Conservation (phyloP, 306 rosid species). For the Spatholobus suberectus region DNA sequence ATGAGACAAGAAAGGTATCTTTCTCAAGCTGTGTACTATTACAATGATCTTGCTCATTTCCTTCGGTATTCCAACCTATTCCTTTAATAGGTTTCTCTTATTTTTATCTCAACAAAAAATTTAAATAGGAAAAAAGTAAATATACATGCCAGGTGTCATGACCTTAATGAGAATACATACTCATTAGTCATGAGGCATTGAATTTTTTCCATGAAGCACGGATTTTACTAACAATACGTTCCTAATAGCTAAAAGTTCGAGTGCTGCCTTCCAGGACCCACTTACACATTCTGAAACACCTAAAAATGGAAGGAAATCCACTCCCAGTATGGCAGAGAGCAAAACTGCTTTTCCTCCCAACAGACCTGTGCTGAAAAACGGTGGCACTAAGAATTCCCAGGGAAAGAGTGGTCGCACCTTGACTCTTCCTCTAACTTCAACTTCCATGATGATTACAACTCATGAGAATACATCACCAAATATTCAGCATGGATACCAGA, state of each 20-base stretch:
- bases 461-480: constrained; percentile 86
- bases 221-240: background rate
- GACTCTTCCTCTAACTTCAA: constrained; percentile 54
- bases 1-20: constrained; percentile 57
- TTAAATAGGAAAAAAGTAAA: background rate
- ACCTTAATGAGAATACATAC: background rate
- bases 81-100: too few species aligned
- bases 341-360: constrained; percentile 48
- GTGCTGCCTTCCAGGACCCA: constrained; percentile 50
- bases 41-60: background rate
- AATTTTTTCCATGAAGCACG: too few species aligned
- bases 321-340: constrained; percentile 46
- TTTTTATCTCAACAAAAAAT: too few species aligned
- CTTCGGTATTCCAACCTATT: too few species aligned
- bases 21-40: background rate
- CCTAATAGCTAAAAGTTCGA: background rate
- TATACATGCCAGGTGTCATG: background rate
- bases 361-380: constrained; percentile 52
- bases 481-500: constrained; percentile 51
- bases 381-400: constrained; percentile 51
- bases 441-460: constrained; percentile 44
- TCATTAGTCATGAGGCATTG: too few species aligned
- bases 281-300: constrained; percentile 49
- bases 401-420: constrained; percentile 51
- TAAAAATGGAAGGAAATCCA: constrained; percentile 54